Evolutionary conservation across 2,329 filamentous ascomycete genomes (phyloP).

Genomic region (Fusarium algeriense): DNA sequence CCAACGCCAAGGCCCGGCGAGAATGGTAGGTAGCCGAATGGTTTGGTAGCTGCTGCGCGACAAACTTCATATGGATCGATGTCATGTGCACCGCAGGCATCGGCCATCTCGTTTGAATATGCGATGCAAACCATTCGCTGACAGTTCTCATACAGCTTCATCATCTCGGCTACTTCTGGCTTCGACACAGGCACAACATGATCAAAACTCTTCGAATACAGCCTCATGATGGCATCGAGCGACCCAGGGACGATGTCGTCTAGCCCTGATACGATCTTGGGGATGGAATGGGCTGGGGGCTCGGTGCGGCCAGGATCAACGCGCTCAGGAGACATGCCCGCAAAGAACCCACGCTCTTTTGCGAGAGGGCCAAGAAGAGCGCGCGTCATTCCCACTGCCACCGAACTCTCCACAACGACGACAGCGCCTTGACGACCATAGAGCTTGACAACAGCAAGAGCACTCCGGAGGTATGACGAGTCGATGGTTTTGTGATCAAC

Average conservation of each 20-base stretch:
- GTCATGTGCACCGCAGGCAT: conserved; percentile 59
- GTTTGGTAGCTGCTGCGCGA: conserved; percentile 62
- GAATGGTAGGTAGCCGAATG: conserved; percentile 65
- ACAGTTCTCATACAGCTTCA: conserved; percentile 70
- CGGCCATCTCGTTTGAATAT: conserved; percentile 68
- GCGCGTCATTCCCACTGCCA: conserved; percentile 67
- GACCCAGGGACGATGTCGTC: conserved; percentile 61
- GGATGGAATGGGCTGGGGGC: conserved; percentile 58
- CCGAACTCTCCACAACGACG: conserved; percentile 66
- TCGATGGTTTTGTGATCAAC: conserved; percentile 61
- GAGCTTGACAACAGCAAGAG: conserved; percentile 56
- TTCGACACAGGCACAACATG: conserved; percentile 61
- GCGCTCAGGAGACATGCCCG: conserved; percentile 65
- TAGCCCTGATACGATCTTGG: conserved; percentile 66
- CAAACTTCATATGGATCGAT: conserved; percentile 66
- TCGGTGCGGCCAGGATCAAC: conserved; percentile 64
- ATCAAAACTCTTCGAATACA: conserved; percentile 64
- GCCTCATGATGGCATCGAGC: conserved; percentile 55
- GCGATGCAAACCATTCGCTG: conserved; percentile 67
- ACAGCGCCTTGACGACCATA: conserved; percentile 59
- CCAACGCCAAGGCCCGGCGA: conserved; percentile 64
- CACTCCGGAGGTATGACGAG: conserved; percentile 59
- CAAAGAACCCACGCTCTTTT: conserved; percentile 56
- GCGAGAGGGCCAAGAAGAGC: conserved; percentile 61
- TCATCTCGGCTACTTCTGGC: conserved; percentile 69